Conservation (phyloP, 2,329 filamentous ascomycete genomes). For the Aspergillus japonicus region DNA sequence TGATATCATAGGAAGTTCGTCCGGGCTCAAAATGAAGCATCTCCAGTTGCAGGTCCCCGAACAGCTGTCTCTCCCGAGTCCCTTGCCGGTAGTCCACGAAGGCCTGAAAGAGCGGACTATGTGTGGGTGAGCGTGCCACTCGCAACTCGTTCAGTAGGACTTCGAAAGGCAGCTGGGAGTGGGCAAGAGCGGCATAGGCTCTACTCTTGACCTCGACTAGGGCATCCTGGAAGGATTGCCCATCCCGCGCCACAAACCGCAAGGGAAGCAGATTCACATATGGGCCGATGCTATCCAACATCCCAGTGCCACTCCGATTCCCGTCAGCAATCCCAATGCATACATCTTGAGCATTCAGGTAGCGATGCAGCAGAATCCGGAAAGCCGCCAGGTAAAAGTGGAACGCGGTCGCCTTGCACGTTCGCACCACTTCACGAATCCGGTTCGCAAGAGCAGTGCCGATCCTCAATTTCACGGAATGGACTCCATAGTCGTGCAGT, state of each 20-base stretch:
- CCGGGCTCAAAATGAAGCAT: constrained; percentile 19
- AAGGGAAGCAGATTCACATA: constrained; percentile 53
- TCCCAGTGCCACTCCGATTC: constrained; percentile 35
- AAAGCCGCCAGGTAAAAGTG: constrained; percentile 50
- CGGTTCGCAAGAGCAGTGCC: no score
- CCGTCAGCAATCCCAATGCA: constrained; percentile 52
- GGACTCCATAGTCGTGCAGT: no score
- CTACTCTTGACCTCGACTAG: constrained; percentile 27
- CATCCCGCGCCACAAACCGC: constrained; percentile 28
- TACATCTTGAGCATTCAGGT: constrained; percentile 39
- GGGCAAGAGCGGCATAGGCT: constrained; percentile 38
- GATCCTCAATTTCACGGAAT: constrained; percentile 3
- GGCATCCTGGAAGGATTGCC: constrained; percentile 17
- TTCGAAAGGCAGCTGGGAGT: constrained; percentile 52
- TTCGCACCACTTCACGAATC: constrained; percentile 24
- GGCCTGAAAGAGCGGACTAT: constrained; percentile 53
- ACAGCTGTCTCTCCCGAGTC: constrained; percentile 27
- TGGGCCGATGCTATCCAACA: constrained; percentile 43
- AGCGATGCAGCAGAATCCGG: constrained; percentile 37
- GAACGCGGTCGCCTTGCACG: constrained; percentile 32
- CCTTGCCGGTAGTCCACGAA: constrained; percentile 50
- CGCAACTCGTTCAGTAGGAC: constrained; percentile 47
- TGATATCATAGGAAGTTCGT: constrained; percentile 34
- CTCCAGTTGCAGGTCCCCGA: constrained; percentile 18
- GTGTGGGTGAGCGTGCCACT: constrained; percentile 37